Evolutionary conservation across 2,329 filamentous ascomycete species (phyloP), one percentile per base, ranked within the genome.

Genomic region (Fusarium metavorans): DNA sequence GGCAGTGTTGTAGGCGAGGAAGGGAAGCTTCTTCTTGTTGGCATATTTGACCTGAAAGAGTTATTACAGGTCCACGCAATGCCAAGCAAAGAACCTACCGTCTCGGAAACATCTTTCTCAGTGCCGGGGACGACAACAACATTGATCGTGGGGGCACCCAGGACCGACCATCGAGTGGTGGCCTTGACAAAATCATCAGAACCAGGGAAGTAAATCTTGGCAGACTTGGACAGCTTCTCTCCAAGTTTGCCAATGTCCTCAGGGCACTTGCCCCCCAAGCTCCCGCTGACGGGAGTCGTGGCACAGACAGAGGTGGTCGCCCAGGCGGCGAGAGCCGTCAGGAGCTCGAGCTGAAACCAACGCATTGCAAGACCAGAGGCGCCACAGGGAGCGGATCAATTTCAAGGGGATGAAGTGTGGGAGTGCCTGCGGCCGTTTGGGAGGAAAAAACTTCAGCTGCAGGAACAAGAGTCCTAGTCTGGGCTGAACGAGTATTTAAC

Each of bases 1-100:
- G 2, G 82, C 84, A 16, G 87, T 87, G 75, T 87, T 89, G 76
- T 83, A 86, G 1, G 88, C 85, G 3, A 91, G 84, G 70, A 91
- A 89, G 0, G 88, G 87, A 3, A 89, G 66, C 2, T 82, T 74
- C 54, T 84, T 79, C 41, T 82, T 75, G 72, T 86, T 87, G 48
- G 88, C 88, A 68, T 82, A 89, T 59, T 80, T 81, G 32, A 82
- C 76, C 81, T 61, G 16, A 14, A 1, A 6, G 14, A 8, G 6
- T 1, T 6, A n/a, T 54, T 20, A 69, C 32, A 27, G 58, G 56
- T 5, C 11, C 25, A 30, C 1, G 4, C 1, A 16, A 4, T 3
- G 0, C 0, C 2, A 0, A 4, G 4, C 4, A 1, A 14, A 6
- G n/a, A 23, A 25, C 73, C 75, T 78, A 88, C 87, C 5, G 83